Conservation (phyloP, 2,329 filamentous ascomycete species). For the Fusarium keratoplasticum region DNA sequence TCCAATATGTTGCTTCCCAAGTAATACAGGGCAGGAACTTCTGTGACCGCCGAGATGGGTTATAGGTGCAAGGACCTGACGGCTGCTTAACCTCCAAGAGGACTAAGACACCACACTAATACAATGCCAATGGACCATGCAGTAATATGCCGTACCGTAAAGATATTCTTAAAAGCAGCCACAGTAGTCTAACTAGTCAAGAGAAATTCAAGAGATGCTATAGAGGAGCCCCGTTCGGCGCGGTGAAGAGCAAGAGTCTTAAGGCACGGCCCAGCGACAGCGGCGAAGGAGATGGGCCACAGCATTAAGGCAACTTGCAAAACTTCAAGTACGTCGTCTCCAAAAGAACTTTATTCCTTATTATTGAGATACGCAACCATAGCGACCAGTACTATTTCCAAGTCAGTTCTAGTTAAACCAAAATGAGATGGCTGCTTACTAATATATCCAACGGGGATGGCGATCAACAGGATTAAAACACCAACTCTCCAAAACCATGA, state of each 20-base stretch:
- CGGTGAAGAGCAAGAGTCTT: background rate
- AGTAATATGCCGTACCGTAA: background rate
- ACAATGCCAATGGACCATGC: background rate
- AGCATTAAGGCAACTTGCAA: conserved; percentile 2
- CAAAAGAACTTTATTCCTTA: background rate
- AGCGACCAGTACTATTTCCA: background rate
- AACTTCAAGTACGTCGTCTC: background rate
- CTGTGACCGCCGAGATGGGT: background rate
- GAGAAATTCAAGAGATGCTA: conserved; percentile 5
- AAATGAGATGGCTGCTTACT: background rate
- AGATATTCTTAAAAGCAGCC: background rate
- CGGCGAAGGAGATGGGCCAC: conserved; percentile 21
- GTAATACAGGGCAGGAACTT: background rate
- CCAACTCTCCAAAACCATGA: conserved; percentile 1
- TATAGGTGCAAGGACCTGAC: background rate
- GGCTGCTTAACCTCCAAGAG: conserved; percentile 1
- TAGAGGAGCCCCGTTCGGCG: background rate
- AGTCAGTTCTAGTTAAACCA: background rate
- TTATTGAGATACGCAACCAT: background rate
- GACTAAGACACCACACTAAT: background rate
- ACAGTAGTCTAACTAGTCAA: background rate
- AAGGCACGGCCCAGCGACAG: background rate
- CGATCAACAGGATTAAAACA: background rate
- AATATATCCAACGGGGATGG: background rate
- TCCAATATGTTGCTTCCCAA: background rate